phyloP scores from a whole-genome alignment of 345 rosid genomes.

The Eucalyptus sp. region DNA sequence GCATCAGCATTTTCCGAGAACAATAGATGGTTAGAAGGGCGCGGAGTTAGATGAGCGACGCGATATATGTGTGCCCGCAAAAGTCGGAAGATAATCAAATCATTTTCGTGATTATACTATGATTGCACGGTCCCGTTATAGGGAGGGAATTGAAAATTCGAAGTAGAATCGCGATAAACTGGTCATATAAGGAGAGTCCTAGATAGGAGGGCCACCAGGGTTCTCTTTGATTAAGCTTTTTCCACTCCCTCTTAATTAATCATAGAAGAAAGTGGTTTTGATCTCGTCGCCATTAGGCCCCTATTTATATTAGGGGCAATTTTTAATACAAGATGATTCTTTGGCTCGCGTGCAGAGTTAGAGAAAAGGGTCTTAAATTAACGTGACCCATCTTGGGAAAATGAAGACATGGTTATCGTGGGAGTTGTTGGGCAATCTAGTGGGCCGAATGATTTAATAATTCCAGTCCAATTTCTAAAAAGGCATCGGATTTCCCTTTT shows the following conservation, averaged over 20 bases:
- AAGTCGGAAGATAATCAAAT: not conserved
- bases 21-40: not conserved
- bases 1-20: not conserved
- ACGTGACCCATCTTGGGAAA: not conserved
- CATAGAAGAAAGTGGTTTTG: not conserved
- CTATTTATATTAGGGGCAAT: not conserved
- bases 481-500: not conserved
- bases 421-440: not conserved
- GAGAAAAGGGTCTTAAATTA: not conserved
- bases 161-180: not conserved
- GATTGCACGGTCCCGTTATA: not conserved
- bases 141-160: not conserved
- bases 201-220: not conserved
- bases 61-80: not conserved
- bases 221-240: not conserved
- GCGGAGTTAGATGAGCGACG: not conserved
- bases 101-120: not conserved
- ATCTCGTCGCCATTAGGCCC: not conserved
- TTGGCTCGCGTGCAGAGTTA: not conserved
- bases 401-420: not conserved
- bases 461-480: not conserved
- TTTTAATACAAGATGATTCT: not conserved
- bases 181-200: not conserved
- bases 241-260: not conserved
- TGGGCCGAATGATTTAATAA: not conserved